Conservation (phyloP, 2,329 filamentous ascomycete genomes). For the Neonectria punicea region DNA sequence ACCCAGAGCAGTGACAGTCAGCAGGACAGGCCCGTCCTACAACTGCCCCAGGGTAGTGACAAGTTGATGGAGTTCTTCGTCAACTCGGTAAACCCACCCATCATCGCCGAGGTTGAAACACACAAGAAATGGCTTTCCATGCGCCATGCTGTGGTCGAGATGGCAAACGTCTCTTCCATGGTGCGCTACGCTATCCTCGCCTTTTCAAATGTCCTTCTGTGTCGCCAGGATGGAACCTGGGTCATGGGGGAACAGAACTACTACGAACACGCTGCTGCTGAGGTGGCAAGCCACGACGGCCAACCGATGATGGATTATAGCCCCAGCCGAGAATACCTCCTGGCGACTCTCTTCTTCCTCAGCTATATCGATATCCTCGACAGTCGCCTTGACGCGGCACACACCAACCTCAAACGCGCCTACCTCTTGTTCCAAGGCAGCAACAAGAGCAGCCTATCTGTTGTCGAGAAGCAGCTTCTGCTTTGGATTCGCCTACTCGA, state of each 20-base stretch:
- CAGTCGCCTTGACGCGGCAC: conserved; percentile 56
- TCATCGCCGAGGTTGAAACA: conserved; percentile 63
- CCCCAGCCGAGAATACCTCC: conserved; percentile 52
- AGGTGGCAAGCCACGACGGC: conserved; percentile 44
- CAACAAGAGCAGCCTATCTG: conserved; percentile 49
- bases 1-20: conserved; percentile 35
- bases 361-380: conserved; percentile 63
- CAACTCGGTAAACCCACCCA: conserved; percentile 60
- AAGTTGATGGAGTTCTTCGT: conserved; percentile 60
- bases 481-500: conserved; percentile 67
- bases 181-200: conserved; percentile 61
- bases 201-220: conserved; percentile 60
- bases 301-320: conserved; percentile 43
- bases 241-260: conserved; percentile 49
- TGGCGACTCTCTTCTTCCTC: conserved; percentile 64
- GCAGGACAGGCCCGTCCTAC: conserved; percentile 7
- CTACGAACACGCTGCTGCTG: conserved; percentile 50
- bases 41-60: conserved; percentile 28
- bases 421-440: conserved; percentile 58
- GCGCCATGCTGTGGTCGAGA: conserved; percentile 58
- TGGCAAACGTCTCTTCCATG: conserved; percentile 59
- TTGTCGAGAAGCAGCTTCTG: conserved; percentile 59
- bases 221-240: conserved; percentile 47
- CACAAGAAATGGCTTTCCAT: conserved; percentile 63
- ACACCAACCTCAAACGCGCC: conserved; percentile 60